Base-by-base conservation (phyloP, 1,284 basidiomycete species). In the Porogramme epimiltina region DNA sequence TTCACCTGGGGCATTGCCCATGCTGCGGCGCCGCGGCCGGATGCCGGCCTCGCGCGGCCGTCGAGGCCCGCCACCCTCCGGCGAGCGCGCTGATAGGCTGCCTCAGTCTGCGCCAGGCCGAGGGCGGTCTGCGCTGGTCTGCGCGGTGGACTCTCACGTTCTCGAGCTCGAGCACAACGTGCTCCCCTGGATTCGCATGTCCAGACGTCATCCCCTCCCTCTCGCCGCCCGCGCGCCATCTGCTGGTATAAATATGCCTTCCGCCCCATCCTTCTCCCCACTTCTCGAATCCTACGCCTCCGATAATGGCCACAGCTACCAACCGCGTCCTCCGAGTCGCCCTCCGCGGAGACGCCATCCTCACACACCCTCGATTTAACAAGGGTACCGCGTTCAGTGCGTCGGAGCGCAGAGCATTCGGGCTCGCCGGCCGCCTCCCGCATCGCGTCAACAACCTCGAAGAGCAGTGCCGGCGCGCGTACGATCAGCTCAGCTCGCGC, bases 371-470 rank as follows among this genome's bases (percentile, higher is more conserved):
- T 1, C 74, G 80, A n/a, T 83, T 80, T 69, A 87, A 87, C 73
- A 87, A 87, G 67, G 83, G 89, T 20, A 89, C 84, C 33, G 91
- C 82, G 15, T 94, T 93, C 67, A 81, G 83, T 0, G 51, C 69
- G 9, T 65, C 77, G 20, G 90, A 93, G 67, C 79, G 91, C 45
- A 78, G 81, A 52, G 75, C 73, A 1, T 87, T 93, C 53, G 87
- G 87, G 4, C 75, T 95, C 3, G 80, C 79, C n/a, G 91, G 89
- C 2, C 82, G 90, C 34, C 73, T 95, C 3, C 93, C 92, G 1
- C 83, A 80, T 59, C 79, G 82, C 51, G 78, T 91, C 40, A 89
- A 91, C 67, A 80, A 80, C 18, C 77, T 93, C 31, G 87, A 93
- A 51, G 82, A 90, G 57, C 91, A 93, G 66, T 84, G 84, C 64